Evolutionary conservation across 2,329 filamentous ascomycete species (phyloP), one percentile per base, ranked within the genome.

Genomic region (Neofusicoccum cordaticola): DNA sequence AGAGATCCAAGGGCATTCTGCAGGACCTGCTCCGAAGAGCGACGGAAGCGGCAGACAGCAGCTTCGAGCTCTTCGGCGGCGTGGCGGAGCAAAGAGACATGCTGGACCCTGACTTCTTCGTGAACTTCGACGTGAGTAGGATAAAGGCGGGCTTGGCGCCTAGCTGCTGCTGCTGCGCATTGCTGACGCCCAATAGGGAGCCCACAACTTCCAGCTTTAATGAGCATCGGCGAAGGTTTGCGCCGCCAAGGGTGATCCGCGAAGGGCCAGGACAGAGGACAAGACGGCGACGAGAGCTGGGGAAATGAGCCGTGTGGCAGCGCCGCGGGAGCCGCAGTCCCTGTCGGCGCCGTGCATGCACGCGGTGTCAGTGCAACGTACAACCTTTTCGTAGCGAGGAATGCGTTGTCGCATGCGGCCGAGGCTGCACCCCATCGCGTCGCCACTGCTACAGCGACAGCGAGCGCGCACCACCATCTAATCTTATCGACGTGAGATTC

Each of bases 91-190:
- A 45, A 17, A 12, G 56, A 37, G 56, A 47, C 42, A 47, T 47
- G 31, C 41, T 47, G 41, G 53, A 58, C 53, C 53, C 56, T 45
- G 56, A 45, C 34, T 60, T 60, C 56, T 60, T 47, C 37, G 56
- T 60, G 17, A 44, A 60, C 17, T 37, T 60, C 31, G 56, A 57
- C 37, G 52, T 57, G 52, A 13, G 52, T 44, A 37, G 27, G 8
- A 19, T 11, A 15, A 37, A 19, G 56, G 1, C 19, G 12, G 39
- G 39, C 39, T 13, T 34, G 39, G 53, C 39, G 53, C 22, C 35
- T 8, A 39, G 35, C 4, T 13, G 22, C 12, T 12, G 39, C 22
- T 58, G 41, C 53, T 44, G 19, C 22, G 22, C 22, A 58, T 19
- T n/a, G 34, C 22, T 41, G 35, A 6, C 9, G 31, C 27, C 41